Conservation (phyloP, 179 eudicot genomes). For the Spinacia oleracea region DNA sequence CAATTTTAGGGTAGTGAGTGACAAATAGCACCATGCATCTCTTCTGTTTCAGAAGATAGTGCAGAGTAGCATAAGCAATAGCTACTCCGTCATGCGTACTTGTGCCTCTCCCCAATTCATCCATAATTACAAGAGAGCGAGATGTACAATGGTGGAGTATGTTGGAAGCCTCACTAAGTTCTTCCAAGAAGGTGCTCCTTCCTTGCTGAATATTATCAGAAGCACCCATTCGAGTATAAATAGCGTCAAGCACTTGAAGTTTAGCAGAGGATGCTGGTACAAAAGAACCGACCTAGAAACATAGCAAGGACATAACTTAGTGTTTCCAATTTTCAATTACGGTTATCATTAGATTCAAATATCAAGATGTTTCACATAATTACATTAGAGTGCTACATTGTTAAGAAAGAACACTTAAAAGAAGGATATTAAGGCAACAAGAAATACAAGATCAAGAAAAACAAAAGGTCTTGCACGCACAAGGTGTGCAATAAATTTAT, state of each 20-base stretch:
- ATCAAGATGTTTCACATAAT: neutral
- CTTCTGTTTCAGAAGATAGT: constrained; percentile 68
- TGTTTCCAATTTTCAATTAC: neutral
- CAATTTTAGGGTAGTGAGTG: constrained; percentile 91
- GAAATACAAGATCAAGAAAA: neutral
- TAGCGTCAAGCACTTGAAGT: constrained; percentile 80
- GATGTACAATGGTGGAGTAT: constrained; percentile 69
- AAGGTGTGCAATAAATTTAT: too few species aligned
- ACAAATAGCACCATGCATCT: constrained; percentile 80
- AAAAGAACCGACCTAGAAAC: constrained; percentile 82
- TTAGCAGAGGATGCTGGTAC: constrained; percentile 84
- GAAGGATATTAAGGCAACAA: too few species aligned
- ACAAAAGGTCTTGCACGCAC: too few species aligned
- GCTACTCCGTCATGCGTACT: constrained; percentile 99
- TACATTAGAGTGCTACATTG: neutral
- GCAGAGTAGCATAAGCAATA: constrained; percentile 92
- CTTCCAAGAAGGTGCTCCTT: constrained; percentile 92
- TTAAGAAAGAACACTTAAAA: neutral
- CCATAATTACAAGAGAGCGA: constrained; percentile 77
- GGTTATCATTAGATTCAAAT: neutral
- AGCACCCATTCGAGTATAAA: constrained; percentile 97
- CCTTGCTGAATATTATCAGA: constrained; percentile 95
- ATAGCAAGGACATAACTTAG: constrained; percentile 11
- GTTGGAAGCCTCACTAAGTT: constrained; percentile 80
- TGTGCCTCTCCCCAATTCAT: constrained; percentile 97